Evolutionary conservation across 2,329 filamentous ascomycete genomes (phyloP).

Genomic region (Phialemoniopsis sp.): DNA sequence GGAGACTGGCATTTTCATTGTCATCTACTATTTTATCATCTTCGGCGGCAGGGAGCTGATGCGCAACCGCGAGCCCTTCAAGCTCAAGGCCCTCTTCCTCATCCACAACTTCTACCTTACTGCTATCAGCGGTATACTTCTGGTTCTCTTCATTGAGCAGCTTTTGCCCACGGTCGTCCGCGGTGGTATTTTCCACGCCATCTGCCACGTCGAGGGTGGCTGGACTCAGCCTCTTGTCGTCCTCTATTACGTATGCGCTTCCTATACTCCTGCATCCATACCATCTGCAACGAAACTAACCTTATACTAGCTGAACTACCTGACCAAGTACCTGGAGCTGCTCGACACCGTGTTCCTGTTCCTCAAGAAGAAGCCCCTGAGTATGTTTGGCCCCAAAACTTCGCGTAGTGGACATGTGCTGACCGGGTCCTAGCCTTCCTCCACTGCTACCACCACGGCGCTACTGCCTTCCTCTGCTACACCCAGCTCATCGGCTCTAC

Average conservation of each 20-base stretch:
- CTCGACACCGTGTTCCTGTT: conserved; percentile 95
- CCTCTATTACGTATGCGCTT: conserved; percentile 81
- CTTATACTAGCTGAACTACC: conserved; percentile 76
- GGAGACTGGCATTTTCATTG: conserved; percentile 74
- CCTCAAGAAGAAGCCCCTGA: conserved; percentile 99
- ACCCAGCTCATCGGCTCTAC: conserved; percentile 92
- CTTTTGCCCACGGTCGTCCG: conserved; percentile 77
- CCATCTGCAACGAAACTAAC: not conserved
- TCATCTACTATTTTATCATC: conserved; percentile 89
- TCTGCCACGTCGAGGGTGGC: conserved; percentile 77
- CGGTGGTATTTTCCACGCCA: conserved; percentile 81
- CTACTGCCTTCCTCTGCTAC: conserved; percentile 95
- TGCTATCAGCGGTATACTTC: conserved; percentile 71
- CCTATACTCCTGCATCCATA: not conserved
- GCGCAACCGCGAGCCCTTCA: conserved; percentile 79
- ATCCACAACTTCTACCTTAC: conserved; percentile 97
- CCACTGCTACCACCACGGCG: conserved; percentile 98
- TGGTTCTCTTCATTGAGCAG: conserved; percentile 88
- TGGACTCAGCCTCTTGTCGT: conserved; percentile 93
- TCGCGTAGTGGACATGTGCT: conserved; percentile 15
- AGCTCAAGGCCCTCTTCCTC: conserved; percentile 87
- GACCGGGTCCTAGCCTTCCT: conserved; percentile 68
- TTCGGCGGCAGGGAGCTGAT: conserved; percentile 91
- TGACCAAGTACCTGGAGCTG: conserved; percentile 96
- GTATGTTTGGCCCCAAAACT: conserved; percentile 34